Evolutionary conservation across 768 basidiomycete species (phyloP), one percentile per base, ranked within the genome.

Genomic region (Mycena kentingensis): DNA sequence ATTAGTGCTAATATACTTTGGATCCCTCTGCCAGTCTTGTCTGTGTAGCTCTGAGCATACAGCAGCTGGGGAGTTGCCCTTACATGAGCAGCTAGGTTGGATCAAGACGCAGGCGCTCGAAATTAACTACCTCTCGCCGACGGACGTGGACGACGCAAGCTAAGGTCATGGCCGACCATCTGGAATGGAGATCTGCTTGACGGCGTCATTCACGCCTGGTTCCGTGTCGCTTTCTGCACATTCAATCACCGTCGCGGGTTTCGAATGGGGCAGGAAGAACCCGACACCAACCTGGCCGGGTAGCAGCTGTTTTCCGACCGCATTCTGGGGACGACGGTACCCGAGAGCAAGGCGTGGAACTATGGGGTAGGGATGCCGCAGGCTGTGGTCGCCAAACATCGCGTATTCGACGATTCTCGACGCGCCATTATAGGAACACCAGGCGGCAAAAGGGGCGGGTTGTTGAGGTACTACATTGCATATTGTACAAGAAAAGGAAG

Each of bases 201-300:
- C 95, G 3, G 87, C 88, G 24, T 94, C 97, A 21, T 99, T 99
- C 75, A 98, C 97, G 3, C 97, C 97, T 2, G 97, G 97, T 49
- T 98, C 95, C 4, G 93, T 98, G 25, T 98, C 95, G 19, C 73
- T 99, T 35, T 94, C 93, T 22, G 88, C 96, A 0, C 95, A 98
- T 74, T 90, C 86, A 26, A 74, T 98, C 44, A 87, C 88, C 4
- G 85, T 96, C 8, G 83, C 88, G 54, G 97, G 96, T 15, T 98
- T 98, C 67, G 97, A 99, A 65, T 98, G 95, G 95, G 96, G 95
- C 35, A 78, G 96, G 62, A 98, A 97, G 76, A 96, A 95, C 61
- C 73, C 79, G 60, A 93, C 29, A 78, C 82, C 31, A 93, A 91
- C 66, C 92, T 92, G 53, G 75, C 85, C 1, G 93, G 96, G 35